Base-by-base conservation (phyloP, 495 filamentous ascomycete genomes). In the Penicillium pancosmium region DNA sequence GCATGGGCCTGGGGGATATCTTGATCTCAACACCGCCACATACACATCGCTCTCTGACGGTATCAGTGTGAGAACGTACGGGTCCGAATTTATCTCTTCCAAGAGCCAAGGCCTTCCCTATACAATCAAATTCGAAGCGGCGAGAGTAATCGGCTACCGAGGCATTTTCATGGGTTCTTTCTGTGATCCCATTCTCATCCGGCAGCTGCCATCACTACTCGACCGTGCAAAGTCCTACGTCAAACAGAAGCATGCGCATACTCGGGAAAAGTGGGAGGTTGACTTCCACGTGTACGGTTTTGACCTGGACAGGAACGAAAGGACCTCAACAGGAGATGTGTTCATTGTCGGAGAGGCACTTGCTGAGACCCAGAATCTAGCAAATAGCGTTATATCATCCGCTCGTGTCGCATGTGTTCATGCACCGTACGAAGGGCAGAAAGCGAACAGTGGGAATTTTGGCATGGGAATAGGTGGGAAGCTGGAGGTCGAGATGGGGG, bases 41-140 rank as follows among this genome's bases (percentile, higher is more conserved):
- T 81, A 78, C 50, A 68, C 73, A 54, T 71, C 78, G 48, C 62
- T 81, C 2, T 72, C 78, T 41, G 67, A 73, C 0, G 38, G 21
- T 31, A 60, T 68, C 15, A 75, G 74, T 1, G 69, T 80, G 12
- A 67, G 76, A n/a, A 71, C 75, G 12, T 54, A 62, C 6, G 79
- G 77, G 0, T 70, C 68, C 7, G 55, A 57, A 13, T 83, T 81
- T 55, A 58, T 72, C 36, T 68, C 66, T 0, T 53, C 56, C 5
- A 11, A 27, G 4, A 49, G 44, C 7, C 27, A 9, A 31, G 27
- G 27, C 5, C 27, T 31, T 2, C 27, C 27, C 27, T 82, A 82
- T 55, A 66, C 68, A 43, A 60, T 81, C 19, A 83, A 83, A 55
- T 62, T 83, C 0, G 81, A 83, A 62, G 79, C 63, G 1, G 79